These are phyloP conservation scores for Fusarium sp. DNA, from an alignment of 2,329 filamentous ascomycete species.

Conservation along the genomic window DNA sequence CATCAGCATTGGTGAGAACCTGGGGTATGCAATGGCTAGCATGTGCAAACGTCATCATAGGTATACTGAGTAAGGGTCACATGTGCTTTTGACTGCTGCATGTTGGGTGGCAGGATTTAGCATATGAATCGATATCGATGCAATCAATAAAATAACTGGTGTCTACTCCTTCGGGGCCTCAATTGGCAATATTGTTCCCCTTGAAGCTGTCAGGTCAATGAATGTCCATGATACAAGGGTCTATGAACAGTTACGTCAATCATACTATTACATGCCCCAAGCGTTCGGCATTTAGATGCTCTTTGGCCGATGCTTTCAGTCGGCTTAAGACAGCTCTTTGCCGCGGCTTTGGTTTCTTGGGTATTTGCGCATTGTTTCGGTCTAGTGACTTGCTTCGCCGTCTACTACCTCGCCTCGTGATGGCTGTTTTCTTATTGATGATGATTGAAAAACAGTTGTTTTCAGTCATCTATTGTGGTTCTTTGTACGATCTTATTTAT, in stretches of 20 bases:
- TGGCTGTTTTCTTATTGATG: too few species aligned
- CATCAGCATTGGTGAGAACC: slow-evolving; percentile 15
- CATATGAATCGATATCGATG: not conserved
- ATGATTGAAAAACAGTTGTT: too few species aligned
- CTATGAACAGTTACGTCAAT: slow-evolving; percentile 36
- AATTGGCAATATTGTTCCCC: not conserved
- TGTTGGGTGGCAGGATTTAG: not conserved
- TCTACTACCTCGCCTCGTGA: not conserved
- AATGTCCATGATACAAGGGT: not conserved
- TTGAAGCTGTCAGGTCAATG: not conserved
- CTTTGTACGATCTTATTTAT: not conserved
- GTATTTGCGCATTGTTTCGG: slow-evolving; percentile 44
- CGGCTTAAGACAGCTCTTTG: slow-evolving; percentile 33
- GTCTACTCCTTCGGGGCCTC: not conserved
- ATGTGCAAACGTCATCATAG: slow-evolving; percentile 34
- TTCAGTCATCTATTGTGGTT: not conserved
- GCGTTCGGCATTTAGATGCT: slow-evolving; percentile 32
- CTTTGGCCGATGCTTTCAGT: slow-evolving; percentile 36
- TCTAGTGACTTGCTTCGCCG: slow-evolving; percentile 14
- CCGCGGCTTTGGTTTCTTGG: slow-evolving; percentile 32
- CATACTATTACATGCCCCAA: slow-evolving; percentile 11
- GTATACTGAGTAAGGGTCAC: not conserved
- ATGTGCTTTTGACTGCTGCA: not conserved
- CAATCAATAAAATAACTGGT: not conserved
- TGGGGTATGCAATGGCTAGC: slow-evolving; percentile 27